phyloP scores from a whole-genome alignment of 2,329 filamentous ascomycete genomes.

The Penicillium verrucosum region DNA sequence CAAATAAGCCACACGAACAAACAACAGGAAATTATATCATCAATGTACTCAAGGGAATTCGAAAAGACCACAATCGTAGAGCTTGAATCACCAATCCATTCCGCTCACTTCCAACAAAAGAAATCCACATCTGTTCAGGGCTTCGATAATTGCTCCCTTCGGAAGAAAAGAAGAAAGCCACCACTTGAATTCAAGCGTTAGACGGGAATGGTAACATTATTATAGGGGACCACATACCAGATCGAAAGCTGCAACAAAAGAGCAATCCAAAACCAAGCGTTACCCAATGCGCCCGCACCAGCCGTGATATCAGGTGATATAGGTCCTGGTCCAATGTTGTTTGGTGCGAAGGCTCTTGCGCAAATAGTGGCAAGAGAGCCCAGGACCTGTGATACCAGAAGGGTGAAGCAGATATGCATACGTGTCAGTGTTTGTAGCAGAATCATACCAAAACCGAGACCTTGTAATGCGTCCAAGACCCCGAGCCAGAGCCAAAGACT shows the following conservation, averaged over 20 bases:
- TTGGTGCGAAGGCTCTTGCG: constrained; percentile 58
- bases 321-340: constrained; percentile 58
- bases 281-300: constrained; percentile 45
- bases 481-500: constrained; percentile 66
- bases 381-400: constrained; percentile 60
- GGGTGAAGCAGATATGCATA: constrained; percentile 61
- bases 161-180: constrained; percentile 45
- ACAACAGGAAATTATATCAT: neutral
- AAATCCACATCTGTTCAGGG: constrained; percentile 24
- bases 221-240: constrained; percentile 53
- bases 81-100: neutral
- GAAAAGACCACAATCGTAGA: neutral
- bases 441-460: constrained; percentile 66
- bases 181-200: constrained; percentile 25
- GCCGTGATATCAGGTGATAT: constrained; percentile 62
- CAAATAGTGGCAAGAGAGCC: constrained; percentile 62
- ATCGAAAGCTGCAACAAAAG: constrained; percentile 57
- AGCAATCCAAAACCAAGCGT: constrained; percentile 61
- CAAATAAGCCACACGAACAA: neutral
- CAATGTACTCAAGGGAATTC: neutral
- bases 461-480: constrained; percentile 62
- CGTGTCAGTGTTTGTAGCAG: constrained; percentile 63
- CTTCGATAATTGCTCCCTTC: constrained; percentile 46
- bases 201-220: neutral
- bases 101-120: neutral